Conservation (phyloP, 345 rosid genomes). For the Salix viminalis region DNA sequence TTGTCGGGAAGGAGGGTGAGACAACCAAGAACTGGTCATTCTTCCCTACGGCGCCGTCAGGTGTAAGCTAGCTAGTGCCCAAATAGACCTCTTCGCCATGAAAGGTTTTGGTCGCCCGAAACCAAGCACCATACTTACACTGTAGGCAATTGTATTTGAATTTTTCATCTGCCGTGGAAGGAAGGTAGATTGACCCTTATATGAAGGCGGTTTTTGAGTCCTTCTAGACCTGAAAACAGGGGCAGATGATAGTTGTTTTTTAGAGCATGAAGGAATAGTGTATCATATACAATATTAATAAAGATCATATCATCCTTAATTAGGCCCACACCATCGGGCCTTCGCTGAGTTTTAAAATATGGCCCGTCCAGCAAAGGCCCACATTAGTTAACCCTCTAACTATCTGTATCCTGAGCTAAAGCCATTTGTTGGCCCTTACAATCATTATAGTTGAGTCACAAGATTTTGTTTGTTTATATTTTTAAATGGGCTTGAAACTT, state of each 20-base stretch:
- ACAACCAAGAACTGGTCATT: conserved; percentile 63
- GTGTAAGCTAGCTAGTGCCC: conserved; percentile 44
- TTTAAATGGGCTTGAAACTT: too few relatives aligned
- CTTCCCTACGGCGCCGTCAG: conserved; percentile 71
- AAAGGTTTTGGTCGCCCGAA: conserved; percentile 8
- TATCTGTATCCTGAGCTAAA: too few relatives aligned
- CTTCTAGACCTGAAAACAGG: conserved; percentile 35
- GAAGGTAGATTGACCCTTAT: conserved; percentile 8
- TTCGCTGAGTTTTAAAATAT: too few relatives aligned
- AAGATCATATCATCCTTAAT: too few relatives aligned
- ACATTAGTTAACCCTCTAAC: too few relatives aligned
- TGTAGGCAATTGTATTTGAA: conserved; percentile 7
- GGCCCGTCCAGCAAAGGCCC: too few relatives aligned
- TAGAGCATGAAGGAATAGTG: conserved; percentile 15
- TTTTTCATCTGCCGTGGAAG: conserved; percentile 6
- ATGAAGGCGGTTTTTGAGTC: conserved; percentile 47
- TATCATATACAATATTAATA: background rate
- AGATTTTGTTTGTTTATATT: too few relatives aligned
- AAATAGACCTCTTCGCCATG: conserved; percentile 3
- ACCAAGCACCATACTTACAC: background rate
- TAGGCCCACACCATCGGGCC: too few relatives aligned
- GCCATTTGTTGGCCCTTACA: too few relatives aligned
- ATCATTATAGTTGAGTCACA: too few relatives aligned
- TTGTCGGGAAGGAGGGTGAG: conserved; percentile 38
- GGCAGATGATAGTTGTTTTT: conserved; percentile 8